Evolutionary conservation across 2,329 filamentous ascomycete genomes (phyloP).

Genomic region (Neoarthrinium moseri): DNA sequence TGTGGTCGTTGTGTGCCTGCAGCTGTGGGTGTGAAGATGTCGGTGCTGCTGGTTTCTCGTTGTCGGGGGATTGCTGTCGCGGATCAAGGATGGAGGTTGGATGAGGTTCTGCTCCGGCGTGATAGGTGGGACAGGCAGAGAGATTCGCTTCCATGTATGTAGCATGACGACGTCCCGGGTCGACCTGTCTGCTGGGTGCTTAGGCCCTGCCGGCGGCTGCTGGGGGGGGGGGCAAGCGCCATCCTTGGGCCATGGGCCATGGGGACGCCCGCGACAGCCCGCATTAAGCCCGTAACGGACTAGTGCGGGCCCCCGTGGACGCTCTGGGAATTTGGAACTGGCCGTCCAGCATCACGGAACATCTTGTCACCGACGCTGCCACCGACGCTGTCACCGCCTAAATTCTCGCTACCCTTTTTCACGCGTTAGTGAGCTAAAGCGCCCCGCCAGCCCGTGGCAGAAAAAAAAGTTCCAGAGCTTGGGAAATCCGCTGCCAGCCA

Average conservation of each 20-base stretch:
- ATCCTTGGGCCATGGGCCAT: too few species aligned
- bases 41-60: too few species aligned
- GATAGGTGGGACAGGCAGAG: conserved; percentile 6
- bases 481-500: background rate
- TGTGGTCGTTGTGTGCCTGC: conserved; percentile 32
- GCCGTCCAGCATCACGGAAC: too few species aligned
- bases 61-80: background rate
- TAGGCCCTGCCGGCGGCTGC: too few species aligned
- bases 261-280: conserved; percentile 1
- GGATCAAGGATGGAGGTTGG: background rate
- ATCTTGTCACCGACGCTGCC: conserved; percentile 9
- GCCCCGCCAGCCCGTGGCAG: conserved; percentile 8
- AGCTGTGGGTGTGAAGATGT: background rate
- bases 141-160: conserved; percentile 3
- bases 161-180: conserved; percentile 10
- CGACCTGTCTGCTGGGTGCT: too few species aligned
- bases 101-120: background rate
- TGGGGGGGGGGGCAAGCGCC: too few species aligned
- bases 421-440: too few species aligned
- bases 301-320: conserved; percentile 7
- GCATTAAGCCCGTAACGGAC: background rate
- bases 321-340: too few species aligned
- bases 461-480: conserved; percentile 9
- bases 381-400: conserved; percentile 8
- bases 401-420: background rate